Evolutionary conservation across 2,329 filamentous ascomycete species (phyloP), one percentile per base, ranked within the genome.

Genomic region (Diaporthe aspalathi): DNA sequence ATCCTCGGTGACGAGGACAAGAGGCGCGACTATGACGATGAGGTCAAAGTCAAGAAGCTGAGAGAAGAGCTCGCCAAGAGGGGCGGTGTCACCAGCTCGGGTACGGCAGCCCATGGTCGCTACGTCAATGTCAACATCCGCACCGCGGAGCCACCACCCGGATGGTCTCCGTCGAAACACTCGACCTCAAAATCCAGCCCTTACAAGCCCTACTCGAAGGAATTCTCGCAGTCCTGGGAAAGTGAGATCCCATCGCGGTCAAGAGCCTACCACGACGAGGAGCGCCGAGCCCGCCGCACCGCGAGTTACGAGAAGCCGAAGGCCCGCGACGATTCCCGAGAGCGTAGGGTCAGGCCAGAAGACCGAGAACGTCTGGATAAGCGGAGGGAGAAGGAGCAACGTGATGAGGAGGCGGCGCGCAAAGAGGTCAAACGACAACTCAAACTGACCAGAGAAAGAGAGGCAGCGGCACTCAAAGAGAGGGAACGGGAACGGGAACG

Each of bases 1-100:
- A 86, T 96, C 38, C 89, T 99, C 73, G 93, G 90, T 77, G 92
- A 98, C 79, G 92, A 95, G 35, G 86, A 84, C 8, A 90, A 91
- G 79, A 87, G 94, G 72, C 82, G 85, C 71, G 90, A 91, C 75
- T 97, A 98, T 81, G 94, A 98, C 81, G 90, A 94, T 67, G 88
- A 91, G 78, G 85, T 92, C 73, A 90, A 87, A 76, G 81, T 95
- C 73, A 89, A 88, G 65, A 89, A 91, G 79, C 82, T 94, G 77
- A 88, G 88, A 78, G 89, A 88, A 80, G 82, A 88, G 75, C 77
- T 83, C 74, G 76, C 77, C 67, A 81, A 83, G 76, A 84, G 84
- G 71, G 79, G 81, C 4, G 83, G 86, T 0, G 82, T 14, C 43
- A 17, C 38, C 38, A 60, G 82, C 8, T 79, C 84, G n/a, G 83